A percentile compares a stretch with the other conserved stretches of the same genome.
These are phyloP conservation scores for Teratosphaeria nubilosa DNA, from an alignment of 2,329 filamentous ascomycete species.

Conservation along the genomic window DNA sequence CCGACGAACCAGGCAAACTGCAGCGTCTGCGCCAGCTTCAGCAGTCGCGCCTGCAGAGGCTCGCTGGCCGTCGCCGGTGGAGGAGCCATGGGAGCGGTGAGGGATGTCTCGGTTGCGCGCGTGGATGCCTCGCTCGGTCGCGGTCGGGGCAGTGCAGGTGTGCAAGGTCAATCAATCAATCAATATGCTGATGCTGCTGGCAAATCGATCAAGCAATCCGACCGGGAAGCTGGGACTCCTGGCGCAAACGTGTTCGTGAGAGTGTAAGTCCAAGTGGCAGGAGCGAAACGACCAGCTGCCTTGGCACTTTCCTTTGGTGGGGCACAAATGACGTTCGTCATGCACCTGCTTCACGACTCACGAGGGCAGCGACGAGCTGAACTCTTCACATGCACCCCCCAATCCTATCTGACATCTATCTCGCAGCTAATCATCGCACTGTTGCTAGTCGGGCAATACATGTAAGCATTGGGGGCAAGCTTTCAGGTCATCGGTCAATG, in stretches of 20 bases:
- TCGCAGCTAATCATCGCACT: too few relatives aligned
- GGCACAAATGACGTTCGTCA: neutral
- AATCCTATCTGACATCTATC: too few relatives aligned
- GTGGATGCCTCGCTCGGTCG: too few relatives aligned
- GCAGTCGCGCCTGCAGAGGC: constrained; percentile 12
- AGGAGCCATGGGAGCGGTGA: constrained; percentile 13
- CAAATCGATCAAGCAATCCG: neutral
- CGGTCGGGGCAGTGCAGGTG: too few relatives aligned
- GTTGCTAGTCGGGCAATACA: neutral
- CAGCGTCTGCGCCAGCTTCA: constrained; percentile 9
- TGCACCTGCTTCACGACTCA: neutral
- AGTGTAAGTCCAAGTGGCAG: neutral
- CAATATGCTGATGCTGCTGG: too few relatives aligned
- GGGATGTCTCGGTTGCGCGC: too few relatives aligned
- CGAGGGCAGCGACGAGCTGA: neutral
- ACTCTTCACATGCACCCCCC: neutral
- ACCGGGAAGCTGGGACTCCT: neutral
- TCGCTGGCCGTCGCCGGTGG: constrained; percentile 9
- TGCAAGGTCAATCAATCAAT: too few relatives aligned
- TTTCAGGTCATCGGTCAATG: too few relatives aligned
- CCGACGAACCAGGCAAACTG: constrained; percentile 60
- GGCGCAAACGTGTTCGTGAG: neutral
- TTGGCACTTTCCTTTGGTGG: neutral
- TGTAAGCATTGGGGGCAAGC: too few relatives aligned
- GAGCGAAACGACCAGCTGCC: neutral